Percentiles rank a stretch among this genome's conserved stretches.
These are phyloP conservation scores for Fraxinus nigra DNA, from an alignment of 305 asterid species.

Conservation along the genomic window DNA sequence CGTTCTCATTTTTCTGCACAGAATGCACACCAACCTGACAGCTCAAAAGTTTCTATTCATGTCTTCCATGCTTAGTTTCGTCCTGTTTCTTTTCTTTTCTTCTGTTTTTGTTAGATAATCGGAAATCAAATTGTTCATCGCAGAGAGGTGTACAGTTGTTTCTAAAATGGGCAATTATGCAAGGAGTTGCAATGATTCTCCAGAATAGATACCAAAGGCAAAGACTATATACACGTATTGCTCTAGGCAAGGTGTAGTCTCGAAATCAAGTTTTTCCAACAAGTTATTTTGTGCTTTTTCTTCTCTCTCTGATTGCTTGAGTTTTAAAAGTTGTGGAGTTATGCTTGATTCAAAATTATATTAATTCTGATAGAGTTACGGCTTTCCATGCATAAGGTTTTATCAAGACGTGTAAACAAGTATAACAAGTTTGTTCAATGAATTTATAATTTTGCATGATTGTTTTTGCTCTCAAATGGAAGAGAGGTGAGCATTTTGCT, in stretches of 20 bases:
- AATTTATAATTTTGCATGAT: not conserved
- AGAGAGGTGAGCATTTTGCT: not conserved
- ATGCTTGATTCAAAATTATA: not conserved
- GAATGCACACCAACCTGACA: conserved; percentile 12
- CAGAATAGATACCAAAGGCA: conserved; percentile 96
- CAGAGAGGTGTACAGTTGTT: conserved; percentile 88
- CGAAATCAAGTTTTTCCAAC: conserved; percentile 4
- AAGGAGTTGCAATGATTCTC: conserved; percentile 96
- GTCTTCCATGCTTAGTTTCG: conserved; percentile 3
- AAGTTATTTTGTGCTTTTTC: conserved; percentile 1
- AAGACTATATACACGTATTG: conserved; percentile 98
- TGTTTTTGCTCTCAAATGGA: not conserved
- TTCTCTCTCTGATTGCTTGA: not conserved
- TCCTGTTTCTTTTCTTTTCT: conserved; percentile 11
- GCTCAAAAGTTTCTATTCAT: conserved; percentile 14
- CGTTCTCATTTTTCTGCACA: conserved; percentile 5
- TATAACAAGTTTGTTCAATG: not conserved
- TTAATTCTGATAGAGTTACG: not conserved
- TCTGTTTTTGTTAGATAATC: conserved; percentile 15
- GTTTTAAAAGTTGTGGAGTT: not conserved
- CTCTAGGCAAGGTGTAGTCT: conserved; percentile 81
- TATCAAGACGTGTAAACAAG: not conserved
- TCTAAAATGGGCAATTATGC: conserved; percentile 97
- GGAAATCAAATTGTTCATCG: conserved; percentile 29
- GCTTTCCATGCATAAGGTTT: conserved; percentile 4